These are phyloP conservation scores for Tuber umbilicatum DNA, from an alignment of 495 filamentous ascomycete species.

Conservation along the genomic window DNA sequence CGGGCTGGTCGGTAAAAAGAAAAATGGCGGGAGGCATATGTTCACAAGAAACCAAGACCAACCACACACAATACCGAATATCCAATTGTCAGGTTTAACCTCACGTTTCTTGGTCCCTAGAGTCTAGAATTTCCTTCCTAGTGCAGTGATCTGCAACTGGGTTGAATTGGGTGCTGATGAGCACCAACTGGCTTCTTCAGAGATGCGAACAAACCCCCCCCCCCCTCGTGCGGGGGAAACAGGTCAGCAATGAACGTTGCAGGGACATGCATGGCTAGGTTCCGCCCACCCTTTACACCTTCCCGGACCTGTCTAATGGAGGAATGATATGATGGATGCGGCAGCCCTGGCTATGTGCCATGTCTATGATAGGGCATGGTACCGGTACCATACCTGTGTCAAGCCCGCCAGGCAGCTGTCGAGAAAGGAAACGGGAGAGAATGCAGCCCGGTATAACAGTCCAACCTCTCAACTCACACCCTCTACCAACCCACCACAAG, in stretches of 20 bases:
- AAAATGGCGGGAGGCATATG: background rate
- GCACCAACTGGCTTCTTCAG: background rate
- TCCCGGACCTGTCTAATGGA: background rate
- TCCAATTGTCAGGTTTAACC: background rate
- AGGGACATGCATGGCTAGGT: background rate
- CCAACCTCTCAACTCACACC: background rate
- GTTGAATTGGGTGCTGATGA: background rate
- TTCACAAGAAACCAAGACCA: background rate
- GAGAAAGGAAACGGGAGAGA: background rate
- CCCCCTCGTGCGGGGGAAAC: background rate
- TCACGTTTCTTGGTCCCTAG: background rate
- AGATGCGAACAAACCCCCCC: background rate
- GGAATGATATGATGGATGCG: background rate
- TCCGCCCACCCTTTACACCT: background rate
- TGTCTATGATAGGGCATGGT: background rate
- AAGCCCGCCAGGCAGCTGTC: background rate
- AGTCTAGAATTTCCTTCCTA: background rate
- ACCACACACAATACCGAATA: background rate
- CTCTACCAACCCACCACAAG: background rate
- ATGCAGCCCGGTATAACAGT: background rate
- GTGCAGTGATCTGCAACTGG: background rate
- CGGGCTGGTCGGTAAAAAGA: background rate
- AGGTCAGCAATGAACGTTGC: background rate
- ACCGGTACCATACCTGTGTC: background rate
- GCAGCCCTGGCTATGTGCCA: background rate